A percentile compares a stretch with the other conserved stretches of the same genome.
Conservation (phyloP, 345 rosid species). For the Lepidium sativum region DNA sequence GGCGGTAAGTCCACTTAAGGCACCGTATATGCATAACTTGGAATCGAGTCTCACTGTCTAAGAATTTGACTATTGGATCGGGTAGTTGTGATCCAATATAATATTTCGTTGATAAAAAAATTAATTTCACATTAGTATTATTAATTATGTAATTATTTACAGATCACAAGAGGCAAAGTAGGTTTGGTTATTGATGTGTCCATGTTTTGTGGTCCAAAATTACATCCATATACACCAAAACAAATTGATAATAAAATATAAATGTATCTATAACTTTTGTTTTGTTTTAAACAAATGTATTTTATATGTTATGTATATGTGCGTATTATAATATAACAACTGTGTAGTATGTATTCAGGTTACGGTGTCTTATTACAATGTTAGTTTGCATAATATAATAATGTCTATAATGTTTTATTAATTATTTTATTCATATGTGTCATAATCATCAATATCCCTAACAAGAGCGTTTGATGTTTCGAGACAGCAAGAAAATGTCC, state of each 20-base stretch:
- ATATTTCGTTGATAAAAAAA: too few species aligned
- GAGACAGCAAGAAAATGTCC: conserved; percentile 23
- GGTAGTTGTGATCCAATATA: too few species aligned
- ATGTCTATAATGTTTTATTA: not conserved
- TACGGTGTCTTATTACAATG: not conserved
- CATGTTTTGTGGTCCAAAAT: conserved; percentile 26
- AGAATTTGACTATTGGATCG: too few species aligned
- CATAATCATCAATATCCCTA: conserved; percentile 19
- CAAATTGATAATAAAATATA: conserved; percentile 2
- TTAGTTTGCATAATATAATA: not conserved
- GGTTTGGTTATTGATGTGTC: conserved; percentile 22
- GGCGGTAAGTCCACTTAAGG: too few species aligned
- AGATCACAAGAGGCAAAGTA: not conserved
- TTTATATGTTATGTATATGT: not conserved
- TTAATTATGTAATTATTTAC: not conserved
- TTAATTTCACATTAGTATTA: too few species aligned
- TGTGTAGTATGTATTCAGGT: not conserved
- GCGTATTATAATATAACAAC: not conserved
- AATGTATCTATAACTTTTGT: not conserved
- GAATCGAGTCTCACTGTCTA: too few species aligned
- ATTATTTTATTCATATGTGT: conserved; percentile 6
- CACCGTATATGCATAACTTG: too few species aligned
- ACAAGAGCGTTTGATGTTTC: conserved; percentile 20
- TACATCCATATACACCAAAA: conserved; percentile 12
- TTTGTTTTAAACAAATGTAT: too few species aligned